A percentile compares a stretch with the other conserved stretches of the same genome.
Evolutionary conservation across 495 filamentous ascomycete species (phyloP).

Genomic region (Chaetomium fimeti): DNA sequence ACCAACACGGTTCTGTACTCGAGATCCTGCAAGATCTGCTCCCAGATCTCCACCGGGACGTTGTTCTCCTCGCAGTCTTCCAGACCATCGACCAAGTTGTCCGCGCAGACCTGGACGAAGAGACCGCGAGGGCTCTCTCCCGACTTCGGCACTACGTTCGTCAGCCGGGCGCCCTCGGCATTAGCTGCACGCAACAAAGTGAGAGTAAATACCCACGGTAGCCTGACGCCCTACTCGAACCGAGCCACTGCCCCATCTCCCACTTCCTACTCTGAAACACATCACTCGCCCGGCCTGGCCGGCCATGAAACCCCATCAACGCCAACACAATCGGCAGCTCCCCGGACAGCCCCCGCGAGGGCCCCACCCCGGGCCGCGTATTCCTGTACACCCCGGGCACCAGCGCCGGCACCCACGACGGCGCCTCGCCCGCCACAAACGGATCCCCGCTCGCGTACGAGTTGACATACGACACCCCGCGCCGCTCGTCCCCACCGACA

Average conservation of each 20-base stretch:
- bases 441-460: slow-evolving; percentile 6
- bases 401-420: slow-evolving; percentile 38
- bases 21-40: slow-evolving; percentile 1
- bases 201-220: slow-evolving; percentile 26
- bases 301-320: slow-evolving; percentile 34
- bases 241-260: slow-evolving; percentile 24
- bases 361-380: not conserved
- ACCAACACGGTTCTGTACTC: slow-evolving; percentile 22
- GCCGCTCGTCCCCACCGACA: not conserved
- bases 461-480: slow-evolving; percentile 22
- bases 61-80: slow-evolving; percentile 2
- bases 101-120: slow-evolving; percentile 29
- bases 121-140: slow-evolving; percentile 29
- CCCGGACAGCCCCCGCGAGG: slow-evolving; percentile 32
- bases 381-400: slow-evolving; percentile 35
- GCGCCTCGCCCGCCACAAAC: slow-evolving; percentile 25
- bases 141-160: slow-evolving; percentile 10
- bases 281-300: slow-evolving; percentile 8
- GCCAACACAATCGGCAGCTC: slow-evolving; percentile 34
- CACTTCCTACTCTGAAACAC: slow-evolving; percentile 29
- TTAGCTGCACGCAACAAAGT: too few species aligned
- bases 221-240: slow-evolving; percentile 6
- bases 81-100: slow-evolving; percentile 18
- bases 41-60: not conserved
- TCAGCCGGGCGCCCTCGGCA: not conserved